Evolutionary conservation across 2,329 filamentous ascomycete species (phyloP).

Genomic region (Colletotrichum sp.): DNA sequence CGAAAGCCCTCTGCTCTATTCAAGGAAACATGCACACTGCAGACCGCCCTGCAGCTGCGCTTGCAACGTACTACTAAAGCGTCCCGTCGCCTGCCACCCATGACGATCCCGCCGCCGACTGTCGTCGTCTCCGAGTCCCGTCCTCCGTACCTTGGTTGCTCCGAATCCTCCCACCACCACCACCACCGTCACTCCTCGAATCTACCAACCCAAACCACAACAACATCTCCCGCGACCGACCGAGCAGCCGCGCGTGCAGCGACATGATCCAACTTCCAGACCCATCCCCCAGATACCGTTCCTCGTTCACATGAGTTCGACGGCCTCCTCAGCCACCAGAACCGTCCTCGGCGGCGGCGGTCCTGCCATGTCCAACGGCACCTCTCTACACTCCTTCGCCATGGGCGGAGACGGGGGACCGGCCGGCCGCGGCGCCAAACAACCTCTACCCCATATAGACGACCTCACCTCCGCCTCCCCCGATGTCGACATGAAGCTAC

Average conservation of each 20-base stretch:
- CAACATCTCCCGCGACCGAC: background rate
- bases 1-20: background rate
- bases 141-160: slow-evolving; percentile 10
- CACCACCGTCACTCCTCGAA: background rate
- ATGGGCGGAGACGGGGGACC: slow-evolving; percentile 16
- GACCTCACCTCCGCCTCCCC: slow-evolving; percentile 52
- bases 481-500: slow-evolving; percentile 53
- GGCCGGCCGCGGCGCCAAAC: slow-evolving; percentile 27
- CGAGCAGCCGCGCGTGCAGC: slow-evolving; percentile 1
- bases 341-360: slow-evolving; percentile 20
- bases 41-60: slow-evolving; percentile 3
- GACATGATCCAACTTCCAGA: slow-evolving; percentile 15
- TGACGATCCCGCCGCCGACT: slow-evolving; percentile 15
- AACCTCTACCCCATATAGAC: slow-evolving; percentile 57
- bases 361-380: slow-evolving; percentile 10
- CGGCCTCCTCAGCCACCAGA: slow-evolving; percentile 19
- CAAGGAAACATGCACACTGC: slow-evolving; percentile 3
- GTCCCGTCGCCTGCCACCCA: slow-evolving; percentile 15
- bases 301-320: slow-evolving; percentile 16
- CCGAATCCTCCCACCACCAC: background rate
- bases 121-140: slow-evolving; percentile 10
- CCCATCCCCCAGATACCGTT: background rate
- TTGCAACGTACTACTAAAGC: slow-evolving; percentile 4
- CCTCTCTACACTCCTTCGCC: slow-evolving; percentile 14
- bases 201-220: background rate